A percentile compares a stretch with the other conserved stretches of the same genome.
phyloP scores from a whole-genome alignment of 345 rosid genomes.

The Reutealis trisperma region DNA sequence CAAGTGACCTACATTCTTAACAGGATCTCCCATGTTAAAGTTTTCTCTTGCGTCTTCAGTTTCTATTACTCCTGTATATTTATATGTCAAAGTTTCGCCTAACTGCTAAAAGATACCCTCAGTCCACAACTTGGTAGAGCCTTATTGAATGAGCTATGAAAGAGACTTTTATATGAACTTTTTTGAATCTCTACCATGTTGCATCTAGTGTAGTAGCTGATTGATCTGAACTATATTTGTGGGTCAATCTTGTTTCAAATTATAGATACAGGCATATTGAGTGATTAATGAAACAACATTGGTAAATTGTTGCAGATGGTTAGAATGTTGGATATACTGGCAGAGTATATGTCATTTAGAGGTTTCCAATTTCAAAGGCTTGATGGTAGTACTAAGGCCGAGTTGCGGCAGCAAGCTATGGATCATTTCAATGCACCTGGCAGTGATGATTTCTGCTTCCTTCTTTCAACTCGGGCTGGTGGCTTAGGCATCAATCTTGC shows the following conservation, averaged over 20 bases:
- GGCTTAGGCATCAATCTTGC: constrained; percentile 99
- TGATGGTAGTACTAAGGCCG: constrained; percentile 99
- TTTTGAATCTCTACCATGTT: not conserved
- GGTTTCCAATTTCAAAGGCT: constrained; percentile 99
- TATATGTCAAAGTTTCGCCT: not conserved
- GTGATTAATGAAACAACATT: constrained; percentile 9
- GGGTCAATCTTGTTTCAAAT: not conserved
- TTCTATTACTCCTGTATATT: not conserved
- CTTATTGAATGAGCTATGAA: not conserved
- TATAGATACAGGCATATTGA: not conserved
- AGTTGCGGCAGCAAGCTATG: constrained; percentile 98
- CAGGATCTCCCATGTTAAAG: not conserved
- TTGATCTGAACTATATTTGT: not conserved
- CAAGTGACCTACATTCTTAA: not conserved
- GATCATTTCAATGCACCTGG: constrained; percentile 98
- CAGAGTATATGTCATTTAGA: constrained; percentile 85
- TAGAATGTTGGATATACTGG: constrained; percentile 94
- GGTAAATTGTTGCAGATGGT: constrained; percentile 74
- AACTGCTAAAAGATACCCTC: not conserved
- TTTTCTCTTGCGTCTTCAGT: not conserved
- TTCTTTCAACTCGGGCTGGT: constrained; percentile 98
- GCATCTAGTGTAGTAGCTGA: too few relatives aligned
- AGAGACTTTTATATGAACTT: not conserved
- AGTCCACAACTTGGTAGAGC: not conserved
- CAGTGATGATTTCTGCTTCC: constrained; percentile 99